Conservation (phyloP, 2,329 filamentous ascomycete species). For the Botrytis tulipae region DNA sequence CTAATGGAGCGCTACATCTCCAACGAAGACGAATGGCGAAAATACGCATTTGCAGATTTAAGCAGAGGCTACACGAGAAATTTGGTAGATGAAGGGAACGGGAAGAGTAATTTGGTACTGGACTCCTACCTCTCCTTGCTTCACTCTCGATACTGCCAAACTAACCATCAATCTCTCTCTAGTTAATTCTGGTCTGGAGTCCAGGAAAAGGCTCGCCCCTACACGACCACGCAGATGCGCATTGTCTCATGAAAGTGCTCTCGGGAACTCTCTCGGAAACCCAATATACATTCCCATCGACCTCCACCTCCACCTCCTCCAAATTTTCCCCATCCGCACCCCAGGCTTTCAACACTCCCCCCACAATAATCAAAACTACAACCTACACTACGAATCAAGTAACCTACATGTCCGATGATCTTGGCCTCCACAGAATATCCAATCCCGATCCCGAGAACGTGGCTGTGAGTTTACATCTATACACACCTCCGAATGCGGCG, state of each 20-base stretch:
- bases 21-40: conserved; percentile 66
- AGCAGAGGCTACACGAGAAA: conserved; percentile 79
- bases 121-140: not conserved
- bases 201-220: conserved; percentile 80
- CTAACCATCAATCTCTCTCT: not conserved
- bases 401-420: conserved; percentile 87
- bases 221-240: conserved; percentile 84
- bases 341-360: conserved; percentile 46
- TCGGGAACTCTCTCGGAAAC: conserved; percentile 78
- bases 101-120: conserved; percentile 52
- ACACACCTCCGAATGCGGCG: conserved; percentile 86
- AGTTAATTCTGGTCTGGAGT: conserved; percentile 94
- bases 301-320: conserved; percentile 11
- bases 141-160: not conserved
- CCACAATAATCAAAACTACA: conserved; percentile 64
- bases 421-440: conserved; percentile 79
- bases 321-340: conserved; percentile 59
- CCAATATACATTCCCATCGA: conserved; percentile 51
- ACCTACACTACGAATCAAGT: conserved; percentile 70
- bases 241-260: conserved; percentile 86
- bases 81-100: conserved; percentile 86
- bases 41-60: conserved; percentile 71
- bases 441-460: conserved; percentile 70
- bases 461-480: conserved; percentile 83
- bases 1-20: conserved; percentile 76